A percentile compares a stretch with the other conserved stretches of the same genome.
Conservation (phyloP, 768 basidiomycete genomes). For the Suillus brevipes region DNA sequence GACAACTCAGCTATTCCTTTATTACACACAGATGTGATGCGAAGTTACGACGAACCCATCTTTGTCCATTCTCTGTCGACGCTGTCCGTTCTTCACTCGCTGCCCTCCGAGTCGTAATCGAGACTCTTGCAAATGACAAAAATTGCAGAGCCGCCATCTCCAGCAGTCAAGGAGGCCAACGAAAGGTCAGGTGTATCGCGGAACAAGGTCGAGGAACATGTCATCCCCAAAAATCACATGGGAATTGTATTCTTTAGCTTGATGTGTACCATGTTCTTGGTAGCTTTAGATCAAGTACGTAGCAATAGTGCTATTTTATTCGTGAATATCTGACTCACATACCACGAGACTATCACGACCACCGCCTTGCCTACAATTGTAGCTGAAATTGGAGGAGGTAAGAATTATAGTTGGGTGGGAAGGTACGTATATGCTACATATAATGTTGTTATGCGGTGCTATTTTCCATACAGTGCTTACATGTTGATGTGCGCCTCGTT, state of each 20-base stretch:
- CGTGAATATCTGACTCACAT: not conserved
- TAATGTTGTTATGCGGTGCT: not conserved
- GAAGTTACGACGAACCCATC: not conserved
- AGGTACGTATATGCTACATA: conserved; percentile 28
- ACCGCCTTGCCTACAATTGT: conserved; percentile 54
- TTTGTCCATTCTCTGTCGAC: not conserved
- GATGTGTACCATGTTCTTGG: conserved; percentile 44
- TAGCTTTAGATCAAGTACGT: conserved; percentile 48
- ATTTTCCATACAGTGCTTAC: conserved; percentile 38
- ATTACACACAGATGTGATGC: not conserved
- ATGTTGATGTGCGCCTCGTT: conserved; percentile 45
- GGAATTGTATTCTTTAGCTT: conserved; percentile 44
- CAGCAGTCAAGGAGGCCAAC: conserved; percentile 8
- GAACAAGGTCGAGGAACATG: conserved; percentile 40
- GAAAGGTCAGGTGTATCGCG: conserved; percentile 34
- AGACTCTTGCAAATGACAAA: not conserved
- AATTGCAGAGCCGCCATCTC: not conserved
- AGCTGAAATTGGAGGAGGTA: conserved; percentile 42
- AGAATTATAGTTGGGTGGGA: conserved; percentile 52
- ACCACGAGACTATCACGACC: conserved; percentile 42
- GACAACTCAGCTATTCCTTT: not conserved
- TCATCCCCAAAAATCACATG: conserved; percentile 43
- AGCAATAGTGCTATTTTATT: not conserved
- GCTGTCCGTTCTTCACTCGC: not conserved
- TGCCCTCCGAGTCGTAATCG: not conserved